A percentile compares a stretch with the other conserved stretches of the same genome.
Conservation (phyloP, 306 rosid species). For the Quillaja saponaria region DNA sequence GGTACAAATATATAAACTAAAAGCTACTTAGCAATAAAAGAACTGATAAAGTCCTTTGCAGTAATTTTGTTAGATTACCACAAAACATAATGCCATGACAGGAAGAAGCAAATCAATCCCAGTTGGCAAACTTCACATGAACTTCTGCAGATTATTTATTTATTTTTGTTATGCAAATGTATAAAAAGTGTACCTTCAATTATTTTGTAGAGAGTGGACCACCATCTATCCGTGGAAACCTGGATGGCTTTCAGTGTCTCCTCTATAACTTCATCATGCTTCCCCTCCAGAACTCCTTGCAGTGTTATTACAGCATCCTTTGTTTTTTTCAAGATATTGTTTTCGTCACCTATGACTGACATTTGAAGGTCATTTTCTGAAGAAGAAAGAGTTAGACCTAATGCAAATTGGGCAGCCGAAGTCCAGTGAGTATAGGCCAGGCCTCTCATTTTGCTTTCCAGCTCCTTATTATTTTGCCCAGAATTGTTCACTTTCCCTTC, state of each 20-base stretch:
- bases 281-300: conserved; percentile 77
- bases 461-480: conserved; percentile 24
- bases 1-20: too few species aligned
- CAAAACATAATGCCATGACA: not conserved
- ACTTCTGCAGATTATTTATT: not conserved
- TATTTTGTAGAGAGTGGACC: conserved; percentile 66
- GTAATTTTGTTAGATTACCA: too few species aligned
- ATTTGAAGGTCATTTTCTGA: conserved; percentile 60
- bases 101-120: not conserved
- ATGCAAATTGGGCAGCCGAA: conserved; percentile 68
- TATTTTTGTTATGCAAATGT: not conserved
- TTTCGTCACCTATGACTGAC: conserved; percentile 30
- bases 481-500: conserved; percentile 32
- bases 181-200: conserved; percentile 49
- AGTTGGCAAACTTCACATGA: not conserved
- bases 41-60: not conserved
- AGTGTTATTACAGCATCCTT: conserved; percentile 67
- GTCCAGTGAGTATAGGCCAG: conserved; percentile 57
- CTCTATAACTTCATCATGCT: conserved; percentile 65
- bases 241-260: conserved; percentile 41
- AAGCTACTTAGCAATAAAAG: too few species aligned
- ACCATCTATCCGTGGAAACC: conserved; percentile 63
- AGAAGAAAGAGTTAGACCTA: conserved; percentile 67
- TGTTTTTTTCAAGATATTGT: conserved; percentile 47
- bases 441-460: conserved; percentile 34